phyloP scores from a whole-genome alignment of 2,329 filamentous ascomycete genomes.

The Colletotrichum sp. region DNA sequence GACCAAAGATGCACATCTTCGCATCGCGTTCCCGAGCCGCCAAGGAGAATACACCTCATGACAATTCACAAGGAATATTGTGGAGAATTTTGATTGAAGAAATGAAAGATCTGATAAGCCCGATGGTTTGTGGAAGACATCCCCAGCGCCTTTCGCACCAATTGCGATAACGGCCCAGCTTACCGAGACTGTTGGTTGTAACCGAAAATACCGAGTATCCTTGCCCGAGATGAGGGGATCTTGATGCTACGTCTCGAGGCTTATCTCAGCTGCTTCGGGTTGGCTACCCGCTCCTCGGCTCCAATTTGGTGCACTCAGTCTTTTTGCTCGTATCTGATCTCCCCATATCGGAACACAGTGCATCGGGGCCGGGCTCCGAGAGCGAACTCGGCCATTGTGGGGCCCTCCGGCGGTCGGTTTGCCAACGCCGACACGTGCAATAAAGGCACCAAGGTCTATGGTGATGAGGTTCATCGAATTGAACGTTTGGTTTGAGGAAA shows the following conservation, averaged over 20 bases:
- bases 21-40: not conserved
- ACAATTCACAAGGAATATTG: not conserved
- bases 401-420: not conserved
- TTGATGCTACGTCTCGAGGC: not conserved
- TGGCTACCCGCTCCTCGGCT: not conserved
- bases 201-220: not conserved
- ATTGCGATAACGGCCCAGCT: not conserved
- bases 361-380: not conserved
- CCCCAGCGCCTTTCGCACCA: not conserved
- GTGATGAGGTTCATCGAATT: fast-evolving
- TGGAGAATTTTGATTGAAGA: not conserved
- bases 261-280: not conserved
- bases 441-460: not conserved
- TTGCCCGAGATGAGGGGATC: not conserved
- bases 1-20: not conserved
- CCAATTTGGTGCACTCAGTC: not conserved
- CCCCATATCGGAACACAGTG: not conserved
- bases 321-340: not conserved
- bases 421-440: not conserved
- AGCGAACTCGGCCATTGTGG: not conserved
- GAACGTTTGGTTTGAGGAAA: not conserved
- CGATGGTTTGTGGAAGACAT: not conserved
- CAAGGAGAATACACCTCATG: not conserved
- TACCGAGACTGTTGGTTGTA: not conserved
- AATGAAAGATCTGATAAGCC: not conserved